Conservation (phyloP, 192 early-diverging fungal genomes). For the Dissophora globulifera region DNA sequence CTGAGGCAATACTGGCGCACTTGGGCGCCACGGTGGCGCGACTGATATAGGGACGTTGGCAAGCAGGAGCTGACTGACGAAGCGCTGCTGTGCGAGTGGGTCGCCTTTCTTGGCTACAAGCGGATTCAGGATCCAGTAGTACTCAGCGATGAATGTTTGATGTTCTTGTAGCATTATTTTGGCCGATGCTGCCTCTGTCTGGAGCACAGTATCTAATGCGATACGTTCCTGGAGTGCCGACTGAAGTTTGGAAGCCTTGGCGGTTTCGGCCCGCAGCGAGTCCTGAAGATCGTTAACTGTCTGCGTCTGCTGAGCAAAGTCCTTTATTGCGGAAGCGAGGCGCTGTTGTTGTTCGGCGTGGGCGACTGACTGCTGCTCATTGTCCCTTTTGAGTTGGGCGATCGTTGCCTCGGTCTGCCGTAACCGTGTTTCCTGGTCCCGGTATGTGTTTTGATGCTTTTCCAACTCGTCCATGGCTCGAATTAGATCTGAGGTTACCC, state of each 20-base stretch:
- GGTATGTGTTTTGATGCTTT: background rate
- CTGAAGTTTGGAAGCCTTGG: background rate
- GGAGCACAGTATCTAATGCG: background rate
- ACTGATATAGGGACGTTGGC: background rate
- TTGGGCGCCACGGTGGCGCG: too few species aligned
- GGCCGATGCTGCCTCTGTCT: background rate
- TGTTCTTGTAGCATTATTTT: constrained; percentile 1
- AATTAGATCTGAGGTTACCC: background rate
- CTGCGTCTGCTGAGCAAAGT: too few species aligned
- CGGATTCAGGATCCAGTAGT: background rate
- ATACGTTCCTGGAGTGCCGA: background rate
- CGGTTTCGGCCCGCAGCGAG: background rate
- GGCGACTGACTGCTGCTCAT: background rate
- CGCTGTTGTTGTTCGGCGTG: background rate
- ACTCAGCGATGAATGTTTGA: background rate
- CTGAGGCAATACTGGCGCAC: too few species aligned
- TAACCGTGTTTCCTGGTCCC: background rate
- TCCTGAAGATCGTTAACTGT: background rate
- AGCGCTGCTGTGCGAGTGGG: background rate
- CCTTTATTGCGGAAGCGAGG: background rate
- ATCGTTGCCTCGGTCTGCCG: background rate
- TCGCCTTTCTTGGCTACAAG: background rate
- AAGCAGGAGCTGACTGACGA: background rate
- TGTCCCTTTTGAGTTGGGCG: background rate
- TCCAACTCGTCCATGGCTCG: background rate